phyloP scores from a whole-genome alignment of 768 basidiomycete genomes.

The Pholiota conissans region DNA sequence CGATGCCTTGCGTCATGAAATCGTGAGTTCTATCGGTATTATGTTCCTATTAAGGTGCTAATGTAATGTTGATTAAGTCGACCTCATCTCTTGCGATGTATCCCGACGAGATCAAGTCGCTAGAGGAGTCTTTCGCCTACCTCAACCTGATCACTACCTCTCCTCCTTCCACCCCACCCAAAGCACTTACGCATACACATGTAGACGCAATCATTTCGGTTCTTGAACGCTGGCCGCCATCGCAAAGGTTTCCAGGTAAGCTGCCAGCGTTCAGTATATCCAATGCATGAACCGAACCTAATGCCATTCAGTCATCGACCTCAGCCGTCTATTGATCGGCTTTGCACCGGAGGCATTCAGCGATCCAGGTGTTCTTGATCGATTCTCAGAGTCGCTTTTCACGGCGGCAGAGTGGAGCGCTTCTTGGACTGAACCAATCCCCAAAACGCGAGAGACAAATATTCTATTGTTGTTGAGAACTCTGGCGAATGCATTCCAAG shows the following conservation, averaged over 20 bases:
- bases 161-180: constrained; percentile 29
- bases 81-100: constrained; percentile 72
- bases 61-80: constrained; percentile 43
- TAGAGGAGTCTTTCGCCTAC: constrained; percentile 66
- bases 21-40: constrained; percentile 44
- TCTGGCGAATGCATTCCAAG: constrained; percentile 77
- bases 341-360: constrained; percentile 56
- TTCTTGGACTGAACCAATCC: constrained; percentile 53
- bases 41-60: not conserved
- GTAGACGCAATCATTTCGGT: constrained; percentile 63
- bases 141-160: constrained; percentile 49
- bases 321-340: constrained; percentile 73
- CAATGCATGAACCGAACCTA: not conserved
- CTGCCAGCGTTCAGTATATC: not conserved
- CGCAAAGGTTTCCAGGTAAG: constrained; percentile 72
- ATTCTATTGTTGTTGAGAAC: constrained; percentile 76
- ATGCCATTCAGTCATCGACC: constrained; percentile 69
- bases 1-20: constrained; percentile 63
- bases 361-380: constrained; percentile 39
- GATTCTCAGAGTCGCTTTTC: constrained; percentile 64
- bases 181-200: constrained; percentile 44
- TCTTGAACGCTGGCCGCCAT: constrained; percentile 72
- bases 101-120: constrained; percentile 53
- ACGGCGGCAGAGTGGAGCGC: constrained; percentile 65
- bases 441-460: constrained; percentile 83